A percentile compares a stretch with the other conserved stretches of the same genome.
phyloP scores from a whole-genome alignment of 2,329 filamentous ascomycete species.

The Macroventuria anomochaeta region DNA sequence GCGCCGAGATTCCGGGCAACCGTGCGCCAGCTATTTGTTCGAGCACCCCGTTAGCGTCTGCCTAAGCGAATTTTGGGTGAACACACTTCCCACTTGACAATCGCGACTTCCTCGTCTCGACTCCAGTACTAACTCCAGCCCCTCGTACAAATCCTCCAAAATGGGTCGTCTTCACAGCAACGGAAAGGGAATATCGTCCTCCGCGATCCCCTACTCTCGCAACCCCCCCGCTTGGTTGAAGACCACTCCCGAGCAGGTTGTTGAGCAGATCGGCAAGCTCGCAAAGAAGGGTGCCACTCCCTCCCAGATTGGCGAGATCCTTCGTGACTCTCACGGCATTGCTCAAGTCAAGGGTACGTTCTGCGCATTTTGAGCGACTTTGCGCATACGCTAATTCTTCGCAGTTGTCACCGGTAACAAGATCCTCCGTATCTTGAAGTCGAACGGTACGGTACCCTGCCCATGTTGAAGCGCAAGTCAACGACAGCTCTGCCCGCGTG shows the following conservation, averaged over 20 bases:
- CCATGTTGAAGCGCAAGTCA: constrained; percentile 51
- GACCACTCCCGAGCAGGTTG: constrained; percentile 97
- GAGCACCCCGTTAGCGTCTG: constrained; percentile 9
- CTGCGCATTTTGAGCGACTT: background rate
- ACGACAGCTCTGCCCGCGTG: constrained; percentile 41
- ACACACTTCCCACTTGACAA: constrained; percentile 15
- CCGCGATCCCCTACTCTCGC: constrained; percentile 96
- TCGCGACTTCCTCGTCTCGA: constrained; percentile 11
- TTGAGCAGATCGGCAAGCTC: constrained; percentile 99
- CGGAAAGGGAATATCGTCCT: constrained; percentile 98
- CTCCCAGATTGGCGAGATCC: constrained; percentile 98
- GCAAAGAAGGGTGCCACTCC: constrained; percentile 98
- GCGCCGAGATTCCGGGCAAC: constrained; percentile 8
- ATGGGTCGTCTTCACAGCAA: constrained; percentile 99
- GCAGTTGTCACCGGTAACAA: constrained; percentile 80
- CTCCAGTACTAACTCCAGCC: constrained; percentile 25
- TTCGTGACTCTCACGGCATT: constrained; percentile 97
- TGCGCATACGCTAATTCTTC: constrained; percentile 41
- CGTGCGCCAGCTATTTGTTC: constrained; percentile 11
- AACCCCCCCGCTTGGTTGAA: constrained; percentile 94
- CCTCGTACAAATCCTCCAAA: constrained; percentile 53
- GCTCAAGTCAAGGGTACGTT: constrained; percentile 93
- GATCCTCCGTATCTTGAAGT: constrained; percentile 99
- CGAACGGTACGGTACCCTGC: constrained; percentile 78
- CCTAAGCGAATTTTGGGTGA: constrained; percentile 19